These are phyloP conservation scores for Bauhinia variegata DNA, from an alignment of 306 rosid genomes.

Conservation along the genomic window DNA sequence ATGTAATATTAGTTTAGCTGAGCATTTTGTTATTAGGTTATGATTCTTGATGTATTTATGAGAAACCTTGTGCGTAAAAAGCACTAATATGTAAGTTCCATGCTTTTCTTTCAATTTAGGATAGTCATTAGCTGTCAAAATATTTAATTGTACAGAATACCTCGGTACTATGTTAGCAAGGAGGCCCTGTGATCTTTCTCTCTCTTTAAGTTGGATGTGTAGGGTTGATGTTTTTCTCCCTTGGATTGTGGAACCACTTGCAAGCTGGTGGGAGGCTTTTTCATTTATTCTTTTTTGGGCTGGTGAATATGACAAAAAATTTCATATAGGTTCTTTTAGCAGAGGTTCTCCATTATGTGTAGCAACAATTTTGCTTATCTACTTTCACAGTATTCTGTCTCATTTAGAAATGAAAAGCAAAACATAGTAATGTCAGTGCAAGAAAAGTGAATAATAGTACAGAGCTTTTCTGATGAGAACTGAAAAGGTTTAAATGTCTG, in stretches of 20 bases:
- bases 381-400: constrained; percentile 16
- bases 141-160: constrained; percentile 20
- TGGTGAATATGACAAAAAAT: constrained; percentile 20
- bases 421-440: constrained; percentile 5
- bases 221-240: not conserved
- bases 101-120: not conserved
- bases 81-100: not conserved
- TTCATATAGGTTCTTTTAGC: constrained; percentile 20
- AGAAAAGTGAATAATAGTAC: constrained; percentile 27
- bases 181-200: not conserved
- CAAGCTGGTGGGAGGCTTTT: not conserved
- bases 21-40: constrained; percentile 15
- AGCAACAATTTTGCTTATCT: constrained; percentile 13
- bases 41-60: not conserved
- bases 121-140: not conserved
- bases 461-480: constrained; percentile 22
- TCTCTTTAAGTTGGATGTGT: no score
- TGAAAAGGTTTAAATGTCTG: constrained; percentile 19
- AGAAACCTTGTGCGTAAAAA: constrained; percentile 13
- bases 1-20: constrained; percentile 10
- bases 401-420: constrained; percentile 17
- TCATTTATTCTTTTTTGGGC: constrained; percentile 2
- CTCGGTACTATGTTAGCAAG: not conserved
- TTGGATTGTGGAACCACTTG: no score
- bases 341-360: not conserved